Evolutionary conservation across 345 rosid genomes (phyloP).

Genomic region (Citrus australasica): DNA sequence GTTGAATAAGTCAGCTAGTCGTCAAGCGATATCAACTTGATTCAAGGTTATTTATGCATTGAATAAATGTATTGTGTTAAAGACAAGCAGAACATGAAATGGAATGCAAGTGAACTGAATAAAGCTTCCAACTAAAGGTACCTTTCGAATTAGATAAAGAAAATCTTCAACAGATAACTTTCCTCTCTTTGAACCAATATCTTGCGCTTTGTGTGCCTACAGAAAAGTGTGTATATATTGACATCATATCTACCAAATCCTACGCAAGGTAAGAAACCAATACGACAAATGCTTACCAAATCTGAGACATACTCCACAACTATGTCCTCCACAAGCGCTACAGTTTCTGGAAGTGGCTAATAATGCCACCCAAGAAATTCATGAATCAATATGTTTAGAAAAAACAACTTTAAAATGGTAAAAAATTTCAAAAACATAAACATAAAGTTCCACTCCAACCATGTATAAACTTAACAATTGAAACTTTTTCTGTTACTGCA

Average conservation of each 20-base stretch:
- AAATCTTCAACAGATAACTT: constrained; percentile 84
- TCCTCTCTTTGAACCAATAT: constrained; percentile 77
- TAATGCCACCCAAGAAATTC: constrained; percentile 8
- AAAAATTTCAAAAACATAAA: too few species aligned
- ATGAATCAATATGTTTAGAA: background rate
- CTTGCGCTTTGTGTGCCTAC: constrained; percentile 90
- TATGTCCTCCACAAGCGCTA: constrained; percentile 89
- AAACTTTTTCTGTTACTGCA: background rate
- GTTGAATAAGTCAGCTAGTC: background rate
- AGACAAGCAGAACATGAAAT: background rate
- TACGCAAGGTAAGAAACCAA: background rate
- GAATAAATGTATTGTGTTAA: background rate
- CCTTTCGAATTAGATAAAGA: constrained; percentile 82
- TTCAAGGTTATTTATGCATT: background rate
- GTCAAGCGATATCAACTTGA: background rate
- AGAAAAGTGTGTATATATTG: background rate
- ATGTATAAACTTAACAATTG: background rate
- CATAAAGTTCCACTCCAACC: background rate
- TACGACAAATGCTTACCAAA: constrained; percentile 46
- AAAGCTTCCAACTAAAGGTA: constrained; percentile 10
- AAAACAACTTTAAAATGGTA: background rate
- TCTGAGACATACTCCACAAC: constrained; percentile 81
- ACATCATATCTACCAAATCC: background rate
- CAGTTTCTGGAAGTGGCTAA: constrained; percentile 90
- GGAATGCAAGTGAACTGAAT: background rate